Conservation (phyloP, 1,284 basidiomycete genomes). For the Cryptococcus jaspeensis region DNA sequence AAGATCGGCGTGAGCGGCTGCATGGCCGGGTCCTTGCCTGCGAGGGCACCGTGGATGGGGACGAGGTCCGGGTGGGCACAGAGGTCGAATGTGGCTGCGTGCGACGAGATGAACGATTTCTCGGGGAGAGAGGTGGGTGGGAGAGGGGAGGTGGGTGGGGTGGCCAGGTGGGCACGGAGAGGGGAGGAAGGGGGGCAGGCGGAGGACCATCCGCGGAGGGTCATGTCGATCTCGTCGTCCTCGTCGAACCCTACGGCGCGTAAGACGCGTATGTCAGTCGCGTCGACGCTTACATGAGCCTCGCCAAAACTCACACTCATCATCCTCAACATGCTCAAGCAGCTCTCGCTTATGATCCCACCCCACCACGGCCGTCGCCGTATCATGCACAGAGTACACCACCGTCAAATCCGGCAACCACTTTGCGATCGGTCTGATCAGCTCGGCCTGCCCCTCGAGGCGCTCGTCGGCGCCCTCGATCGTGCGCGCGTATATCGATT, state of each 20-base stretch:
- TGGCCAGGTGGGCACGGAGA: neutral
- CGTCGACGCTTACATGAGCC: too few species aligned
- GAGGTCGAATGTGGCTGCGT: slow-evolving; percentile 34
- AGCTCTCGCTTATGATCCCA: slow-evolving; percentile 54
- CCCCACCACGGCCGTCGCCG: slow-evolving; percentile 55
- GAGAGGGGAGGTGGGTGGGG: neutral
- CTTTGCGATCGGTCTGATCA: slow-evolving; percentile 35
- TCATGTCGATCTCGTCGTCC: slow-evolving; percentile 29
- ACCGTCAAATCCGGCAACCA: slow-evolving; percentile 41
- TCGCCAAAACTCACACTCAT: slow-evolving; percentile 55
- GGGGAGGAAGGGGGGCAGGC: slow-evolving; percentile 27
- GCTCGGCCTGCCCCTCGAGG: slow-evolving; percentile 42
- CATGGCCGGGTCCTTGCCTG: slow-evolving; percentile 30
- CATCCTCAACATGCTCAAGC: slow-evolving; percentile 51
- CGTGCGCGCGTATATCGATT: slow-evolving; percentile 13
- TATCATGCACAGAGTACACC: slow-evolving; percentile 48
- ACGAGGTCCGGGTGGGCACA: slow-evolving; percentile 42
- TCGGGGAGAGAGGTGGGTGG: slow-evolving; percentile 3
- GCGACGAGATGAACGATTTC: slow-evolving; percentile 43
- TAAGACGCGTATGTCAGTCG: too few species aligned
- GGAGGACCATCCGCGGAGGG: slow-evolving; percentile 28
- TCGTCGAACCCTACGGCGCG: slow-evolving; percentile 17
- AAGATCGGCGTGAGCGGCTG: slow-evolving; percentile 39
- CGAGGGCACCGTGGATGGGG: slow-evolving; percentile 36
- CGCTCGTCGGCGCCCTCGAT: slow-evolving; percentile 31